phyloP scores from a whole-genome alignment of 148 eudicot species.

The Amaranthus hypochondriacus region DNA sequence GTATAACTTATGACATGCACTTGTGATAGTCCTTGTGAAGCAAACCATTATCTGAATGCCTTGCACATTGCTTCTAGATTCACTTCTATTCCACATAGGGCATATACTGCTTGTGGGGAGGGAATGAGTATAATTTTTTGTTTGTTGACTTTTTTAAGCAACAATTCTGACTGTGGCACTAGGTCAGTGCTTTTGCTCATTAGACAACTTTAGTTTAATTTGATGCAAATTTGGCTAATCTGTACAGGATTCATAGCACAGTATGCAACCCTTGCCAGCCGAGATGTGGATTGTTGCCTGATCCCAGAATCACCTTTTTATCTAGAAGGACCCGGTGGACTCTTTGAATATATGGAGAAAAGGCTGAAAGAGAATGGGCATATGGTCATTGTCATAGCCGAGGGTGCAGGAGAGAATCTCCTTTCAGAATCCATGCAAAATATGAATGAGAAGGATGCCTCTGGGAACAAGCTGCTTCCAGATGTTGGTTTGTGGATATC shows the following conservation, averaged over 20 bases:
- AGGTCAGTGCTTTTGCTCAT: background rate
- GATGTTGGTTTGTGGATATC: conserved; percentile 51
- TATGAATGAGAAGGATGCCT: conserved; percentile 35
- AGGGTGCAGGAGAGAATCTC: conserved; percentile 43
- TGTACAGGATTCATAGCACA: conserved; percentile 41
- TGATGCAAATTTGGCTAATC: background rate
- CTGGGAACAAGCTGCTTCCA: conserved; percentile 43
- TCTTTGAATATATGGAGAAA: conserved; percentile 37
- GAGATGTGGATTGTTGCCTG: conserved; percentile 49
- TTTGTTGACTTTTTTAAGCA: background rate
- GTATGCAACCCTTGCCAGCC: conserved; percentile 43
- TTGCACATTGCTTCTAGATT: background rate
- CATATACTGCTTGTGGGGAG: background rate
- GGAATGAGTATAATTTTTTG: background rate
- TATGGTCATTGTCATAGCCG: conserved; percentile 44
- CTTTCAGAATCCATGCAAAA: conserved; percentile 30
- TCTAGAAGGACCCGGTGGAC: conserved; percentile 44
- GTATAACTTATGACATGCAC: no score
- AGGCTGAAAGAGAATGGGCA: conserved; percentile 45
- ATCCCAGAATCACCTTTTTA: conserved; percentile 45
- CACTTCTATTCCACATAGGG: background rate
- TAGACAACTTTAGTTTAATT: background rate
- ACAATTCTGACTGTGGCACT: background rate
- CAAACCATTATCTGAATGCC: no score
- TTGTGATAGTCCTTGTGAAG: no score